Evolutionary conservation across 108 stramenopile species (phyloP), one percentile per base, ranked within the genome.

Genomic region (Tribonema minus): DNA sequence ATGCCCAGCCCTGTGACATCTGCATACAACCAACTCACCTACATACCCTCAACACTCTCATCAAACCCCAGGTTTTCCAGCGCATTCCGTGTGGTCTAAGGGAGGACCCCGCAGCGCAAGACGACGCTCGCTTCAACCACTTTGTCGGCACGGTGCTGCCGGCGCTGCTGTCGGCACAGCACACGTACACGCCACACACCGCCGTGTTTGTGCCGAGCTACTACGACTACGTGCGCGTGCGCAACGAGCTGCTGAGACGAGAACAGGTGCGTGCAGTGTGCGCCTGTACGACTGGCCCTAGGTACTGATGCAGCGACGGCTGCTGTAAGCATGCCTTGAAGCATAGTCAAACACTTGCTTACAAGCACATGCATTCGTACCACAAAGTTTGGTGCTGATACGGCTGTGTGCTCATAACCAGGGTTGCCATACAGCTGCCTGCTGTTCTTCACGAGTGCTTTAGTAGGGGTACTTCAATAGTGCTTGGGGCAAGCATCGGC

Each of bases 1-100:
- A 46, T 46, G 9, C 41, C 15, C 41, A 46, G 9, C 41, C 9
- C 41, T 46, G 41, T 46, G 15, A 46, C 41, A 46, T 15, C 6
- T 46, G 9, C 9, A 46, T 15, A 6, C 41, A 6, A 6, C 15
- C 41, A 6, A 12, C 6, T 46, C 41, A 6, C 41, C 41, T 6
- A 46, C 41, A 6, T 15, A 6, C 15, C 41, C 41, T 46, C 15
- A 6, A 46, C 41, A 15, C 15, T 15, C 41, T 15, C 41, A 46
- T n/a, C n/a, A n/a, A n/a, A n/a, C n/a, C n/a, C 20, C 93, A 95
- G 86, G 92, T 95, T 7, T 97, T 97, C 77, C 95, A 95, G 81
- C 85, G 89, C 26, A 83, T 94, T 5, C 64, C 90, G 7, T 88
- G 89, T 32, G n/a, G n/a, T n/a, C n/a, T n/a, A n/a, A n/a, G n/a